These are phyloP conservation scores for Mycena amicta DNA, from an alignment of 768 basidiomycete genomes.

Conservation along the genomic window DNA sequence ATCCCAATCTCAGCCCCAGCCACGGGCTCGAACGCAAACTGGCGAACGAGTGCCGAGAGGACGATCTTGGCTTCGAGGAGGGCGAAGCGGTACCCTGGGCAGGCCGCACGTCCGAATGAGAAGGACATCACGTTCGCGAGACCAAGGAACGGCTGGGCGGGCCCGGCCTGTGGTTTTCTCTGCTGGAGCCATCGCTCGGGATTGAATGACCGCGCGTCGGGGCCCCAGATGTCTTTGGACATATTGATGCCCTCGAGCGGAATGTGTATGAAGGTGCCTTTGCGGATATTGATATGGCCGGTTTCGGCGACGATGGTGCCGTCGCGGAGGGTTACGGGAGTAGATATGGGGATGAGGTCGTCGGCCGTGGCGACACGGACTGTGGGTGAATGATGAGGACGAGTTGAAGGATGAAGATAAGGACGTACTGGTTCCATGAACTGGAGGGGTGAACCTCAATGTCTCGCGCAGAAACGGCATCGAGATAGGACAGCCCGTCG, in stretches of 20 bases:
- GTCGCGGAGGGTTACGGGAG: slow-evolving; percentile 44
- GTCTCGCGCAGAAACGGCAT: slow-evolving; percentile 60
- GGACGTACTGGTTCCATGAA: slow-evolving; percentile 48
- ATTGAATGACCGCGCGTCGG: slow-evolving; percentile 54
- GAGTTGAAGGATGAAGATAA: neutral
- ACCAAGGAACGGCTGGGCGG: slow-evolving; percentile 39
- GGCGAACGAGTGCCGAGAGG: slow-evolving; percentile 45
- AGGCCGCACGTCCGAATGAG: slow-evolving; percentile 52
- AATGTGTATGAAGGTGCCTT: slow-evolving; percentile 59
- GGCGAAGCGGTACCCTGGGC: slow-evolving; percentile 52
- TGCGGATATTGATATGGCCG: slow-evolving; percentile 46
- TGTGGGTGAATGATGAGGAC: neutral
- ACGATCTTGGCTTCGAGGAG: slow-evolving; percentile 54
- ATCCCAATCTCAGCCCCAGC: slow-evolving; percentile 45
- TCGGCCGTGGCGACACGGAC: slow-evolving; percentile 56
- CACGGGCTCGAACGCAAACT: slow-evolving; percentile 48
- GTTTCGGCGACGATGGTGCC: slow-evolving; percentile 40
- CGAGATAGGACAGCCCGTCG: slow-evolving; percentile 53
- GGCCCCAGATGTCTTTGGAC: slow-evolving; percentile 56
- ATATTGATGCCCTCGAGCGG: slow-evolving; percentile 60
- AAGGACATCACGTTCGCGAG: slow-evolving; percentile 56
- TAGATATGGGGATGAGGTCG: slow-evolving; percentile 55
- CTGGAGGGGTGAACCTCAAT: slow-evolving; percentile 56
- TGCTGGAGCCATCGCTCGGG: slow-evolving; percentile 55
- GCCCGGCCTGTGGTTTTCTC: slow-evolving; percentile 32